These are phyloP conservation scores for Firmiana major DNA, from an alignment of 345 rosid genomes.

Conservation along the genomic window DNA sequence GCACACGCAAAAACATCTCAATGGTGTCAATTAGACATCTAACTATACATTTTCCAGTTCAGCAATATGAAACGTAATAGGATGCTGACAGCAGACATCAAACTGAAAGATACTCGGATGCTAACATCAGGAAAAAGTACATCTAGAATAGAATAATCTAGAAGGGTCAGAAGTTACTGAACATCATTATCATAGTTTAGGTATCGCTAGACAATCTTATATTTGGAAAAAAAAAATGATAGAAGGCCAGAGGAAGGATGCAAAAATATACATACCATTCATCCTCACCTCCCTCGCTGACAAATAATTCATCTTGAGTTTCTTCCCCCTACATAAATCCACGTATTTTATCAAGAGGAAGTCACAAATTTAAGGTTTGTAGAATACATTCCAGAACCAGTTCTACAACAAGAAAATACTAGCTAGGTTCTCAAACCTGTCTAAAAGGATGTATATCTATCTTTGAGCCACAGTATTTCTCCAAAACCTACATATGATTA, in stretches of 20 bases:
- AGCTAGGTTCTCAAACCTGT: constrained; percentile 29
- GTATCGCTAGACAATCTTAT: neutral
- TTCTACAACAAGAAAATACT: neutral
- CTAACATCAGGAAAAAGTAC: neutral
- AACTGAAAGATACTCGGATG: neutral
- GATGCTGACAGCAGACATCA: neutral
- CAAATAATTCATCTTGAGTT: constrained; percentile 16
- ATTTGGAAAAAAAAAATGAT: neutral
- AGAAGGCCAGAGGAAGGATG: neutral
- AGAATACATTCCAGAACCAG: neutral
- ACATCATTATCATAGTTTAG: neutral
- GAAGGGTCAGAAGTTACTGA: neutral
- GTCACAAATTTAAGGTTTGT: neutral
- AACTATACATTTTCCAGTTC: neutral
- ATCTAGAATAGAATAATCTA: neutral
- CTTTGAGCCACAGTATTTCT: constrained; percentile 36
- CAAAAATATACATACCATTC: constrained; percentile 29
- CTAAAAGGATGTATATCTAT: constrained; percentile 37
- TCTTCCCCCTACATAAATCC: constrained; percentile 20
- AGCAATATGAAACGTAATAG: neutral
- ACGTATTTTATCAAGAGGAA: neutral
- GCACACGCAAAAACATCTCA: neutral
- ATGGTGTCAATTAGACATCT: neutral
- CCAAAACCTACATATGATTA: constrained; percentile 38
- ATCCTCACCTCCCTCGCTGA: constrained; percentile 15